Evolutionary conservation across 176 grass and related monocot genomes (phyloP).

Genomic region (Oryza punctata): DNA sequence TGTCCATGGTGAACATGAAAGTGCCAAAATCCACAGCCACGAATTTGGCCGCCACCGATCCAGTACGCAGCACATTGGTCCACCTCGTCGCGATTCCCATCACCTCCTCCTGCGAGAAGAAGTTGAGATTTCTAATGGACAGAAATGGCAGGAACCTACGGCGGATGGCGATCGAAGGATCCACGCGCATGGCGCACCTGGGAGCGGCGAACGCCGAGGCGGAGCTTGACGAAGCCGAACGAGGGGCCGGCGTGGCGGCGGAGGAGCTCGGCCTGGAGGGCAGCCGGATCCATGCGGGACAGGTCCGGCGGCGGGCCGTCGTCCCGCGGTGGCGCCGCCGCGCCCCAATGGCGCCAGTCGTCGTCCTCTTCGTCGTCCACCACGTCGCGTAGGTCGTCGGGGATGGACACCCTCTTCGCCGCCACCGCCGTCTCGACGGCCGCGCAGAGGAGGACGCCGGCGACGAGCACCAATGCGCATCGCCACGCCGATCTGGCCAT

Average conservation of each 20-base stretch:
- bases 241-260: slow-evolving; percentile 62
- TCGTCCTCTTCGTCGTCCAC: slow-evolving; percentile 89
- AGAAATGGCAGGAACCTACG: not conserved
- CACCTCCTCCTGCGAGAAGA: slow-evolving; percentile 60
- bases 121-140: not conserved
- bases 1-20: slow-evolving; percentile 94
- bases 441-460: slow-evolving; percentile 33
- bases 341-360: slow-evolving; percentile 70
- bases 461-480: not conserved
- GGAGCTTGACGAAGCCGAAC: slow-evolving; percentile 94
- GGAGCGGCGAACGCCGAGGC: slow-evolving; percentile 52
- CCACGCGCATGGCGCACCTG: slow-evolving; percentile 34
- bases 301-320: slow-evolving; percentile 61
- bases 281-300: slow-evolving; percentile 63
- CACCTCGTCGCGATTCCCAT: slow-evolving; percentile 64
- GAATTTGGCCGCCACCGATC: slow-evolving; percentile 71
- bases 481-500: slow-evolving; percentile 23
- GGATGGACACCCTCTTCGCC: slow-evolving; percentile 56
- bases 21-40: slow-evolving; percentile 77
- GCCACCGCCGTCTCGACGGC: slow-evolving; percentile 28
- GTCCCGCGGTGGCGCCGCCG: not conserved
- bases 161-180: not conserved
- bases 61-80: slow-evolving; percentile 84
- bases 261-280: slow-evolving; percentile 79
- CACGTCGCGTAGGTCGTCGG: slow-evolving; percentile 87